These are phyloP conservation scores for Xanthoparmelia taractica DNA, from an alignment of 495 filamentous ascomycete genomes.

Conservation along the genomic window DNA sequence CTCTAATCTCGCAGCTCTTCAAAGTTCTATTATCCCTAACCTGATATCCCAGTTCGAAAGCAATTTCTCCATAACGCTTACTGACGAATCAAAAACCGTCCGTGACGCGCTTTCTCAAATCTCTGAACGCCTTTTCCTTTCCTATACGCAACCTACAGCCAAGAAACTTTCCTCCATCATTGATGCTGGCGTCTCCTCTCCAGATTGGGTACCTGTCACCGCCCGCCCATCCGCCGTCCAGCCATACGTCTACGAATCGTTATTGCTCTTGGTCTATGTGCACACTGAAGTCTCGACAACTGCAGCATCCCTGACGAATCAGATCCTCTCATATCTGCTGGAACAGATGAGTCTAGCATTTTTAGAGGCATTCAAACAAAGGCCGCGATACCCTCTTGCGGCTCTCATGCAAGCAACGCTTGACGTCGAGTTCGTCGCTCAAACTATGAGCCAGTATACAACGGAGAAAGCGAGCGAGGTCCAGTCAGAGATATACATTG, in stretches of 20 bases:
- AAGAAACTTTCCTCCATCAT: constrained; percentile 56
- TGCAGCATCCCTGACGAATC: constrained; percentile 56
- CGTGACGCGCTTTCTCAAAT: constrained; percentile 84
- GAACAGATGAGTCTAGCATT: constrained; percentile 66
- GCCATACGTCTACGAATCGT: constrained; percentile 79
- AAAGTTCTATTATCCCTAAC: constrained; percentile 67
- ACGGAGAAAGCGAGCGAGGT: constrained; percentile 69
- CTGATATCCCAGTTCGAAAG: constrained; percentile 83
- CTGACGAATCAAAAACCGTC: constrained; percentile 83
- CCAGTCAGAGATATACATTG: constrained; percentile 82
- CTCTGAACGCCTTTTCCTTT: constrained; percentile 78
- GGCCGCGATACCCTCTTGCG: constrained; percentile 61
- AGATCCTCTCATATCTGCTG: constrained; percentile 72
- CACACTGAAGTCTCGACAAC: constrained; percentile 90
- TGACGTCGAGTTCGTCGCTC: constrained; percentile 92
- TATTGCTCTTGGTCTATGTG: constrained; percentile 75
- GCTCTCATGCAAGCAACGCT: constrained; percentile 92
- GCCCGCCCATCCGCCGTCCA: constrained; percentile 64
- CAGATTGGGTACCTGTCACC: constrained; percentile 60
- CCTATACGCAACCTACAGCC: constrained; percentile 73
- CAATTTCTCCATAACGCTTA: constrained; percentile 79
- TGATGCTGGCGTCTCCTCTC: constrained; percentile 56
- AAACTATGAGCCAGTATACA: constrained; percentile 81
- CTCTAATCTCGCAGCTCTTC: constrained; percentile 75
- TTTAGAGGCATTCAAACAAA: constrained; percentile 59